phyloP scores from a whole-genome alignment of 73 alveolate species.

The Paramecium sexaurelia region DNA sequence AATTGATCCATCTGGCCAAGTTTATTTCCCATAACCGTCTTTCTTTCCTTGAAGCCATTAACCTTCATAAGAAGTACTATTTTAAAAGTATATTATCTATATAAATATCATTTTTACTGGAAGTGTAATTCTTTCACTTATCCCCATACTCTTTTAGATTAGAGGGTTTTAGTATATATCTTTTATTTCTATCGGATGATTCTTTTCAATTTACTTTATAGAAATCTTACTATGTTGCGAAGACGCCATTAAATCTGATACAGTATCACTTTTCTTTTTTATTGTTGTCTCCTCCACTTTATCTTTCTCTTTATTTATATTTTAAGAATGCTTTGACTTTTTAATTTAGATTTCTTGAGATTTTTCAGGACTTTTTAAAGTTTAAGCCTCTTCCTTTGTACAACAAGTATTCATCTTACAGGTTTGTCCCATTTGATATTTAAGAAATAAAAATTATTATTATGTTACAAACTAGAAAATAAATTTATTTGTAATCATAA shows the following conservation, averaged over 20 bases:
- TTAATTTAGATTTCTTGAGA: neutral
- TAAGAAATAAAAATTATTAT: neutral
- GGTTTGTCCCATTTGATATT: neutral
- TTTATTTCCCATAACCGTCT: conserved; percentile 77
- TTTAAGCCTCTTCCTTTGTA: neutral
- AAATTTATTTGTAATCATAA: neutral
- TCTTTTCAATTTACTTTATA: neutral
- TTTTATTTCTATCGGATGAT: neutral
- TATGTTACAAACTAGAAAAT: neutral
- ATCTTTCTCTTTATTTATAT: neutral
- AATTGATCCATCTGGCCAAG: conserved; percentile 78
- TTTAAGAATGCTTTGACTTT: neutral
- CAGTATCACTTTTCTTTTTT: conserved; percentile 20
- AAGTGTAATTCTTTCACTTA: neutral
- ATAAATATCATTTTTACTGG: neutral
- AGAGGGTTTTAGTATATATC: neutral
- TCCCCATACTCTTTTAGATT: neutral
- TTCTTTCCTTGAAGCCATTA: conserved; percentile 71
- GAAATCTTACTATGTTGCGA: conserved; percentile 30
- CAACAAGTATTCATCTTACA: neutral
- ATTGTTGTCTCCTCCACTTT: neutral
- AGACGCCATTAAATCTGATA: conserved; percentile 16
- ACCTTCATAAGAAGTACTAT: conserved; percentile 74
- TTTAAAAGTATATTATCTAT: conserved; percentile 45
- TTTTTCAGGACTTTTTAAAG: neutral